Conservation (phyloP, 179 eudicot genomes). For the Heliamphora pulchella region DNA sequence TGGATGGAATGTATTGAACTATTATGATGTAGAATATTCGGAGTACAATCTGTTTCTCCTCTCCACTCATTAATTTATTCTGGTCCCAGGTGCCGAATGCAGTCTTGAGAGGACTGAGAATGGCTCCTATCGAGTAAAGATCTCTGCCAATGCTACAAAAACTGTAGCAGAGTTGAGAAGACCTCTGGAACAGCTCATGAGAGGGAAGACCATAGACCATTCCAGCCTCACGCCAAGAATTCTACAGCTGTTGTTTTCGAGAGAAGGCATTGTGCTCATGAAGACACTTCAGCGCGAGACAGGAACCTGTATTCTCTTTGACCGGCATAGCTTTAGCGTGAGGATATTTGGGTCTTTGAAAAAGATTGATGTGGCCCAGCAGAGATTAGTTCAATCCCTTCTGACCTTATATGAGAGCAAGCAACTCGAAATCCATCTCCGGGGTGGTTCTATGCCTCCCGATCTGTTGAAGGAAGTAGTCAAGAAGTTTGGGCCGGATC, state of each 20-base stretch:
- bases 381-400: constrained; percentile 49
- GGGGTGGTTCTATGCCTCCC: constrained; percentile 48
- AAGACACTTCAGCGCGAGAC: constrained; percentile 61
- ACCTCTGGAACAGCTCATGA: constrained; percentile 72
- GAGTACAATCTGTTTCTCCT: not conserved
- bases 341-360: constrained; percentile 57
- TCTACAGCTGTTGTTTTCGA: constrained; percentile 49
- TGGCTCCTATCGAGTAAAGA: constrained; percentile 63
- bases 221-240: constrained; percentile 55
- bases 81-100: constrained; percentile 57
- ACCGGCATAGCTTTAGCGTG: constrained; percentile 40
- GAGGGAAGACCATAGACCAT: constrained; percentile 52
- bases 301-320: constrained; percentile 50
- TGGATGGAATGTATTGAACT: no score
- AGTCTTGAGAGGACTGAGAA: constrained; percentile 39
- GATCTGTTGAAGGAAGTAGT: constrained; percentile 89
- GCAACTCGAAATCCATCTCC: constrained; percentile 66
- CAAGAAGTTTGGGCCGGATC: constrained; percentile 69
- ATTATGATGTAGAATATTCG: not conserved
- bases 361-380: constrained; percentile 42
- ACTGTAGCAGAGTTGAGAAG: constrained; percentile 65
- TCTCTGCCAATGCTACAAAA: constrained; percentile 80
- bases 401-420: constrained; percentile 49
- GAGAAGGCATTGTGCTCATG: constrained; percentile 53
- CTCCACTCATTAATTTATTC: not conserved